These are phyloP conservation scores for Neopestalotiopsis sp. DNA, from an alignment of 2,329 filamentous ascomycete species.

Conservation along the genomic window DNA sequence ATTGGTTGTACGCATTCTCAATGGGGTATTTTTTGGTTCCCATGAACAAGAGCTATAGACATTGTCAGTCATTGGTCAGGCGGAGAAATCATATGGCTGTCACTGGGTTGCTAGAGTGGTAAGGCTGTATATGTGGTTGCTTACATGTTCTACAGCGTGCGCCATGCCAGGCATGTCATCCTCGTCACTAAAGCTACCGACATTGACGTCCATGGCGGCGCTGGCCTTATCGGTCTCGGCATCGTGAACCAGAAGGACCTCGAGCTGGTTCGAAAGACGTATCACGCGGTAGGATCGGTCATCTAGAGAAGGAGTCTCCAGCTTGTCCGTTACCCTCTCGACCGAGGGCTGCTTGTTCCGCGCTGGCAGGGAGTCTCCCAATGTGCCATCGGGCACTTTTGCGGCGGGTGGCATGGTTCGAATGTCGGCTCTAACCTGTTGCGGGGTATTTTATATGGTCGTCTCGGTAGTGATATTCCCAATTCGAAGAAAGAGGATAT, in stretches of 20 bases:
- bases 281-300: conserved; percentile 89
- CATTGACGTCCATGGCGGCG: conserved; percentile 60
- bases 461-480: background rate
- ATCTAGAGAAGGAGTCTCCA: conserved; percentile 56
- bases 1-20: conserved; percentile 95
- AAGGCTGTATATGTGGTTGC: conserved; percentile 21
- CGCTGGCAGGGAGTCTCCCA: conserved; percentile 29
- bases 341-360: conserved; percentile 37
- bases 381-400: conserved; percentile 28
- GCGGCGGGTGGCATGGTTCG: conserved; percentile 18
- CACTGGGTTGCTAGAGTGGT: background rate
- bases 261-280: conserved; percentile 81
- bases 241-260: conserved; percentile 92
- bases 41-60: conserved; percentile 82
- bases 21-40: conserved; percentile 96
- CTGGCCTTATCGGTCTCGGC: conserved; percentile 95
- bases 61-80: background rate
- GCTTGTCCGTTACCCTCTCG: conserved; percentile 38
- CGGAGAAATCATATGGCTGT: background rate
- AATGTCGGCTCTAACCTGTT: background rate
- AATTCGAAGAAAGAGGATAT: background rate
- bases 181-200: conserved; percentile 93
- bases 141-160: conserved; percentile 89
- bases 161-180: conserved; percentile 93
- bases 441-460: background rate